Evolutionary conservation across 257 asterid genomes (phyloP).

Genomic region (Primulina tabacum): DNA sequence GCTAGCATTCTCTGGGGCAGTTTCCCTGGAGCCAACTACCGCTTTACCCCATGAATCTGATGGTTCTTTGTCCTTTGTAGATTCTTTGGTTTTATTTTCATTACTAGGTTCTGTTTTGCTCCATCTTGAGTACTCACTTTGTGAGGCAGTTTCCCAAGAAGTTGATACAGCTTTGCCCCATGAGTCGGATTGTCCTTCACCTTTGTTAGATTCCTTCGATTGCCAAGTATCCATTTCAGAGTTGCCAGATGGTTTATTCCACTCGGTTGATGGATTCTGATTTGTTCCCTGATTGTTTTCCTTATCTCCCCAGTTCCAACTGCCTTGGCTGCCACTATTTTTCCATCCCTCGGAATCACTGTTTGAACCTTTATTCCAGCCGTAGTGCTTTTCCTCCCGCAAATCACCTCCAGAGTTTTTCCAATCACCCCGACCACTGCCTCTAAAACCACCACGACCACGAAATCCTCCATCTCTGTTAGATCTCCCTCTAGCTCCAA

Average conservation of each 20-base stretch:
- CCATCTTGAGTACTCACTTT: not conserved
- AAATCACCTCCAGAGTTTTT: slow-evolving; percentile 55
- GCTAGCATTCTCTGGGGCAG: slow-evolving; percentile 30
- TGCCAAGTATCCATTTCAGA: slow-evolving; percentile 17
- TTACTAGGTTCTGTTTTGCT: not conserved
- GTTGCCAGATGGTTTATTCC: slow-evolving; percentile 22
- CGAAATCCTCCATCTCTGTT: not conserved
- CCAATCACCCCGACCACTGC: slow-evolving; percentile 67
- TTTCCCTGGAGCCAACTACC: slow-evolving; percentile 41
- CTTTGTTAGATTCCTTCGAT: slow-evolving; percentile 21
- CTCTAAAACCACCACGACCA: not conserved
- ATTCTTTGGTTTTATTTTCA: not conserved
- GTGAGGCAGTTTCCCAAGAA: not conserved
- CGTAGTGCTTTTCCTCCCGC: slow-evolving; percentile 38
- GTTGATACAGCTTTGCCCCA: not conserved
- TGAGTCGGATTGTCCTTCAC: slow-evolving; percentile 19
- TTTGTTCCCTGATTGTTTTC: slow-evolving; percentile 24
- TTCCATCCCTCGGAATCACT: slow-evolving; percentile 50
- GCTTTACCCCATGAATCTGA: slow-evolving; percentile 37
- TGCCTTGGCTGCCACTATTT: slow-evolving; percentile 33
- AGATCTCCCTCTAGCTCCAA: not conserved
- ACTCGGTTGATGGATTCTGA: slow-evolving; percentile 19
- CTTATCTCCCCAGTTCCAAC: slow-evolving; percentile 29
- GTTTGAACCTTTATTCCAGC: slow-evolving; percentile 48
- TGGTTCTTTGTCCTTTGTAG: not conserved